Conservation (phyloP, 2,329 filamentous ascomycete species). For the Lasiodiplodia theobromae region DNA sequence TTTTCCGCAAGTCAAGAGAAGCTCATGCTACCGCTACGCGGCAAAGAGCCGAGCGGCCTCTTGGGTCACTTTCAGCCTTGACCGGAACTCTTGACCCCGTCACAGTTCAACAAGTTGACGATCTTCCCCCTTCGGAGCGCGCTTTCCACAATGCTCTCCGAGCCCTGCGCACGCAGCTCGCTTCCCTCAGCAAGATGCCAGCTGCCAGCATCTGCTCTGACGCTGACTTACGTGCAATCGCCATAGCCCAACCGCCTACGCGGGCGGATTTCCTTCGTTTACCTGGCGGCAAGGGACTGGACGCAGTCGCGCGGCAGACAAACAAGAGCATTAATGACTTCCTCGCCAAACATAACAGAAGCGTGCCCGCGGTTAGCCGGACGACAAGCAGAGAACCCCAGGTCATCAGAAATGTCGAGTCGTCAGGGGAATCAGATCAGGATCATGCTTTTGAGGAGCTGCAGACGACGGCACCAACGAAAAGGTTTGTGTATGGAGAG, state of each 20-base stretch:
- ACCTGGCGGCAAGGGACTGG: not conserved
- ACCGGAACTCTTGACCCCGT: not conserved
- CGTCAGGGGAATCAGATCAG: not conserved
- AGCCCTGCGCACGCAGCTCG: slow-evolving; percentile 4
- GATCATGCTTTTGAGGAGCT: not conserved
- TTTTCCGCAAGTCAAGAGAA: slow-evolving; percentile 1
- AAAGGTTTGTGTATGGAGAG: no score
- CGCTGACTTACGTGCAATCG: slow-evolving; percentile 1
- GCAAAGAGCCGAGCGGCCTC: not conserved
- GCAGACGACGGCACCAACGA: not conserved
- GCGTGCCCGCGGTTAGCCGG: not conserved
- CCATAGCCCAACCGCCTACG: not conserved
- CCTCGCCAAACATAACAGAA: not conserved
- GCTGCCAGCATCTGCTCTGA: not conserved
- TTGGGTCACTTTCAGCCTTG: not conserved
- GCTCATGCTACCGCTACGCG: not conserved
- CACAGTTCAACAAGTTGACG: not conserved
- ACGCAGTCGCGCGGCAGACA: not conserved
- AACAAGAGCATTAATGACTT: not conserved
- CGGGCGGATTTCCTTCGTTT: slow-evolving; percentile 1
- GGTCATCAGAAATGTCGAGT: not conserved
- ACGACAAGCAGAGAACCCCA: no score
- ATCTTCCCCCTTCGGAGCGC: not conserved
- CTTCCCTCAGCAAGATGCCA: not conserved
- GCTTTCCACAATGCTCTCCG: slow-evolving; percentile 16